Percentiles rank a stretch among this genome's conserved stretches.
phyloP scores from a whole-genome alignment of 1,139 yeast genomes.

The Eremothecium sinecaudum region DNA sequence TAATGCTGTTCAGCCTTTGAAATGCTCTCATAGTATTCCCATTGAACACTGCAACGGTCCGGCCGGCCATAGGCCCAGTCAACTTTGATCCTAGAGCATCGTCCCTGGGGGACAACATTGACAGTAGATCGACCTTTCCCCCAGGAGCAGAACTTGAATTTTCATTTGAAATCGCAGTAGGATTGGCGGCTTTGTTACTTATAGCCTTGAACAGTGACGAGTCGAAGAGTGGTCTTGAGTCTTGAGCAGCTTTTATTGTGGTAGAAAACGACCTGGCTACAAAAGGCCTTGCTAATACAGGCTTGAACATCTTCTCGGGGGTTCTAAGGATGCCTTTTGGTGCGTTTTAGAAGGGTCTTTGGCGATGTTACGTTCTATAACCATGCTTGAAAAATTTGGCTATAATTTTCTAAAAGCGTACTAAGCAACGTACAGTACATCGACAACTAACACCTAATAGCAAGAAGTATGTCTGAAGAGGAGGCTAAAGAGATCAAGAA shows the following conservation, averaged over 20 bases:
- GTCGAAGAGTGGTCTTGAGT: background rate
- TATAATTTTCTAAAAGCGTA: too few relatives aligned
- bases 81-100: constrained; percentile 27
- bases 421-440: too few relatives aligned
- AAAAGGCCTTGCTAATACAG: background rate
- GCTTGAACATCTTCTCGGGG: too few relatives aligned
- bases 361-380: too few relatives aligned
- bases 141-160: background rate
- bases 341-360: too few relatives aligned
- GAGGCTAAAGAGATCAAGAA: constrained; percentile 5
- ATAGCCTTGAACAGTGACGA: background rate
- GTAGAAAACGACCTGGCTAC: constrained; percentile 1
- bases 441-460: background rate
- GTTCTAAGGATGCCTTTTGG: too few relatives aligned
- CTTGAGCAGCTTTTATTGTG: background rate
- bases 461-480: constrained; percentile 1
- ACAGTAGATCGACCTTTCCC: background rate
- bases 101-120: constrained; percentile 15
- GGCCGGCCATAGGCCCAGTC: constrained; percentile 41
- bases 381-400: too few relatives aligned
- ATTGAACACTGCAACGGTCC: constrained; percentile 35
- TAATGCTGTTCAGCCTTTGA: constrained; percentile 30
- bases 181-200: background rate
- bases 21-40: constrained; percentile 34
- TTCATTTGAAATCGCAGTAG: background rate